Conservation (phyloP, 805 yeast species). For the Candida golubevii region DNA sequence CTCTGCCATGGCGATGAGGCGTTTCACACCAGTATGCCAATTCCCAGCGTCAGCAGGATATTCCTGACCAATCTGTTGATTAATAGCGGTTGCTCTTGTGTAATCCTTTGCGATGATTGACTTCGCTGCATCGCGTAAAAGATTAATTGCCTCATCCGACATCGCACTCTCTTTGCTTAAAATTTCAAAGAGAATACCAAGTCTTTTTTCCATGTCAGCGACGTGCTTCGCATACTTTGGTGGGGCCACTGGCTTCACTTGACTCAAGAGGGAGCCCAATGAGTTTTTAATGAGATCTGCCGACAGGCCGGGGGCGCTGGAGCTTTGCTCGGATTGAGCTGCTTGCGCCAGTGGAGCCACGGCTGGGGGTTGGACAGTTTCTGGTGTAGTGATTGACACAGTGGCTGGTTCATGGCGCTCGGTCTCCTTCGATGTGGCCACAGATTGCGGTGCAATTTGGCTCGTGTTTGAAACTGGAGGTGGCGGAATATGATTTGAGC, state of each 20-base stretch:
- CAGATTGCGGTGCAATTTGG: background rate
- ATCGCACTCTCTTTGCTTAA: constrained; percentile 69
- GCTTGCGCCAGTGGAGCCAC: constrained; percentile 24
- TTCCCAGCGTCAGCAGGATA: constrained; percentile 74
- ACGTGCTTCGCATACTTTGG: constrained; percentile 69
- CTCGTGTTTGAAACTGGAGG: constrained; percentile 6
- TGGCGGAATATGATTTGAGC: constrained; percentile 3
- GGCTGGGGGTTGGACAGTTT: background rate
- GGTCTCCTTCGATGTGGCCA: background rate
- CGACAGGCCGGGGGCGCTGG: background rate
- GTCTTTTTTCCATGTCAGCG: constrained; percentile 76
- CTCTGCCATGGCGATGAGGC: constrained; percentile 72
- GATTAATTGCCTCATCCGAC: constrained; percentile 50
- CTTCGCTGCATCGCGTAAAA: constrained; percentile 48
- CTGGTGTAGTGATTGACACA: too few relatives aligned
- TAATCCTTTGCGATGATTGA: constrained; percentile 53
- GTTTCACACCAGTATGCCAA: constrained; percentile 90
- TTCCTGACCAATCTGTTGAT: constrained; percentile 57
- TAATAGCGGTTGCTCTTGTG: constrained; percentile 52
- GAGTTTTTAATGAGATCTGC: constrained; percentile 49
- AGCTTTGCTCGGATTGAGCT: background rate
- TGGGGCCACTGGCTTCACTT: constrained; percentile 71
- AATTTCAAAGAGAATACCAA: constrained; percentile 70
- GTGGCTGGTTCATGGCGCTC: too few relatives aligned
- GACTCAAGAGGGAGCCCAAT: constrained; percentile 50